A percentile compares a stretch with the other conserved stretches of the same genome.
Conservation (phyloP, 352 stramenopile species). For the Phytophthora melonis region DNA sequence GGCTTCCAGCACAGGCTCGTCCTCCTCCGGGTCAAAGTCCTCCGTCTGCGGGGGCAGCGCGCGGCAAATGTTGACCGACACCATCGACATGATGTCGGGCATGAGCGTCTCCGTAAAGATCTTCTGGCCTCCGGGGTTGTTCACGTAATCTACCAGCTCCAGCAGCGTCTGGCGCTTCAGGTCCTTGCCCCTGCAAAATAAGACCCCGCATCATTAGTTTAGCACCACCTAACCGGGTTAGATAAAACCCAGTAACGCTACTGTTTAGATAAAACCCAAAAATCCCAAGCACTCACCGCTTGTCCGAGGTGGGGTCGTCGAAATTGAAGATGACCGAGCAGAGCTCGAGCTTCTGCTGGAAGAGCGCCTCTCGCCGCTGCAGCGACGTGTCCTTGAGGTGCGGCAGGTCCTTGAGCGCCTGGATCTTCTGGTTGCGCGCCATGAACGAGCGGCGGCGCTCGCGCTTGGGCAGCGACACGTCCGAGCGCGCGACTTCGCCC, state of each 20-base stretch:
- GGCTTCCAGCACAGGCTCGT: constrained; percentile 97
- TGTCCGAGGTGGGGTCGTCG: constrained; percentile 95
- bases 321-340: constrained; percentile 98
- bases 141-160: constrained; percentile 99
- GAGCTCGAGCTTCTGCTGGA: constrained; percentile 96
- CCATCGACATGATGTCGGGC: constrained; percentile 95
- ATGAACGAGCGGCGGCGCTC: constrained; percentile 86
- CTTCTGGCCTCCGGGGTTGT: constrained; percentile 95
- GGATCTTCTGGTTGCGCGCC: constrained; percentile 88
- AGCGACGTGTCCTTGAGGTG: constrained; percentile 88
- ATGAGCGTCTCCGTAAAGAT: constrained; percentile 98
- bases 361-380: constrained; percentile 92
- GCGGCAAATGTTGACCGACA: constrained; percentile 96
- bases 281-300: constrained; percentile 62
- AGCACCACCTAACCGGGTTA: neutral
- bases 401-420: constrained; percentile 85
- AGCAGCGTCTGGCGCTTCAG: constrained; percentile 99
- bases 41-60: constrained; percentile 94
- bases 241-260: constrained; percentile 11
- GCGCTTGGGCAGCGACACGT: constrained; percentile 85
- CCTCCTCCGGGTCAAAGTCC: constrained; percentile 99
- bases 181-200: constrained; percentile 85
- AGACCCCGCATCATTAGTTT: neutral
- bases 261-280: constrained; percentile 13
- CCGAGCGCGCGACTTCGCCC: constrained; percentile 78